Percentiles rank a stretch among this genome's conserved stretches.
Evolutionary conservation across 2,329 filamentous ascomycete genomes (phyloP).

Genomic region (Rutstroemia sp.): DNA sequence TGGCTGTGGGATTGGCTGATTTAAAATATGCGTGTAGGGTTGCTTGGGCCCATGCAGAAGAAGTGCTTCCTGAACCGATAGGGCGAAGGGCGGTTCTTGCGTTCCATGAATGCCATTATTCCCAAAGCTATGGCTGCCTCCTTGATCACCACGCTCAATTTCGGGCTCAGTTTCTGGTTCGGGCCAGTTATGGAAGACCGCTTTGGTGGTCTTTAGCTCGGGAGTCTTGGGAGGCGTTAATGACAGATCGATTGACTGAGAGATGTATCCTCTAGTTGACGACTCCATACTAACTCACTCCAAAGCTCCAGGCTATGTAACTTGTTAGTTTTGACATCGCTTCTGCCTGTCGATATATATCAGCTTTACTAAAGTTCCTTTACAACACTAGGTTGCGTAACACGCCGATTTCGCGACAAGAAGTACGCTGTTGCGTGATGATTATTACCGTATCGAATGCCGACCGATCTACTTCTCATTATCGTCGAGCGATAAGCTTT

Average conservation of each 20-base stretch:
- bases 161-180: conserved; percentile 20
- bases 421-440: too few relatives aligned
- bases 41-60: conserved; percentile 43
- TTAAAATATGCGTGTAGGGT: conserved; percentile 39
- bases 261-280: conserved; percentile 12
- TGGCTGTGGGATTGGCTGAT: conserved; percentile 40
- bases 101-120: neutral
- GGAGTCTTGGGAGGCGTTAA: conserved; percentile 21
- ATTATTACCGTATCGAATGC: too few relatives aligned
- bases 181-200: conserved; percentile 19
- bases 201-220: neutral
- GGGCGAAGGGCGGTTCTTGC: conserved; percentile 9
- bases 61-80: conserved; percentile 37
- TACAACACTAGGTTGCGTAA: too few relatives aligned
- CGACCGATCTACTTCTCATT: too few relatives aligned
- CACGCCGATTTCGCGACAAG: too few relatives aligned
- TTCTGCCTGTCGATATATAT: too few relatives aligned
- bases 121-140: neutral
- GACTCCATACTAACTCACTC: neutral
- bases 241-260: conserved; percentile 16
- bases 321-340: too few relatives aligned
- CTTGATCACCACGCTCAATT: conserved; percentile 2
- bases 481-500: too few relatives aligned
- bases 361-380: too few relatives aligned
- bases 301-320: too few relatives aligned